These are phyloP conservation scores for Exophiala calicioides DNA, from an alignment of 2,329 filamentous ascomycete genomes.

Conservation along the genomic window DNA sequence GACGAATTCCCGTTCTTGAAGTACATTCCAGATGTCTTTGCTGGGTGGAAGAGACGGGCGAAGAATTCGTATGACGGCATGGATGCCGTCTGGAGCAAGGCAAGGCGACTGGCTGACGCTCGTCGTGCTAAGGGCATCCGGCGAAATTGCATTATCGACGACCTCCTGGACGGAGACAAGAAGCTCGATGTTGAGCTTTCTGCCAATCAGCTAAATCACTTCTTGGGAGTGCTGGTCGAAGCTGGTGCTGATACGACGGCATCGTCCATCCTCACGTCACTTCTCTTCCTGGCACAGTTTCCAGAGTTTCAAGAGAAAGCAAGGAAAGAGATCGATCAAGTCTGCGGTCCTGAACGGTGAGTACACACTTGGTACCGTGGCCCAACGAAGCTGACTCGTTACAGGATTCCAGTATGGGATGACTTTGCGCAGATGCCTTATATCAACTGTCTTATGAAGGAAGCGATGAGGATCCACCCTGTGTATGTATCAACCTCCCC, in stretches of 20 bases:
- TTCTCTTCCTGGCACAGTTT: slow-evolving; percentile 34
- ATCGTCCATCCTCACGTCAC: slow-evolving; percentile 29
- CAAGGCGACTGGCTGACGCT: slow-evolving; percentile 32
- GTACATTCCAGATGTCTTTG: slow-evolving; percentile 41
- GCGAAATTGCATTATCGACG: slow-evolving; percentile 41
- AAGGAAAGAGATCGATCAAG: slow-evolving; percentile 36
- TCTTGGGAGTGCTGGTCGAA: slow-evolving; percentile 28
- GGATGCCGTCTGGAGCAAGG: slow-evolving; percentile 41
- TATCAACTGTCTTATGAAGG: no score
- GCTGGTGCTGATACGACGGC: slow-evolving; percentile 26
- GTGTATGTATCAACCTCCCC: no score
- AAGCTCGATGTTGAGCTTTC: neutral
- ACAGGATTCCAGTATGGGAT: no score
- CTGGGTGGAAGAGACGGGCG: slow-evolving; percentile 39
- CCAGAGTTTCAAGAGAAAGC: slow-evolving; percentile 28
- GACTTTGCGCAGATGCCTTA: no score
- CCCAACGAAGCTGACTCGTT: no score
- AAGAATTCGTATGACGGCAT: slow-evolving; percentile 41
- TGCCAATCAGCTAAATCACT: slow-evolving; percentile 11
- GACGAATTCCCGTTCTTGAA: slow-evolving; percentile 49
- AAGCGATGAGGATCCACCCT: no score
- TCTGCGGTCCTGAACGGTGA: slow-evolving; percentile 35
- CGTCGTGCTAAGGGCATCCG: slow-evolving; percentile 18
- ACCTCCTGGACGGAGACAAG: slow-evolving; percentile 37
- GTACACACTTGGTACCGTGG: no score